Conservation (phyloP, 805 yeast genomes). For the Ogataea saltuana region DNA sequence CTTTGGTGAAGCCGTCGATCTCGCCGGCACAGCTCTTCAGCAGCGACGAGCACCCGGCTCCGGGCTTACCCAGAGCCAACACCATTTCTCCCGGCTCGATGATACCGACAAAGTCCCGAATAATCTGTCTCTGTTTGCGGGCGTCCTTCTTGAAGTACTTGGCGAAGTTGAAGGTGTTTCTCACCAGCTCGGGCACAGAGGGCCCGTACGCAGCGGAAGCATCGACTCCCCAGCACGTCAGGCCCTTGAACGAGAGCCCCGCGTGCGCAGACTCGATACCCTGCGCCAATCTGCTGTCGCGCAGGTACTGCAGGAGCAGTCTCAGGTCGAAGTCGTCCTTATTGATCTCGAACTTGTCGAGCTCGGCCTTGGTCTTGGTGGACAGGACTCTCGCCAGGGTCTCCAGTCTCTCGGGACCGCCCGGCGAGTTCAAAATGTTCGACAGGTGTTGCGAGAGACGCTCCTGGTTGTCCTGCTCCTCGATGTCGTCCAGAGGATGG, state of each 20-base stretch:
- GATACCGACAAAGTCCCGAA: slow-evolving; percentile 44
- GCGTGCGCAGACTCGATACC: slow-evolving; percentile 50
- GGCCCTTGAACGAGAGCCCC: slow-evolving; percentile 49
- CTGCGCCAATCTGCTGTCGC: slow-evolving; percentile 40
- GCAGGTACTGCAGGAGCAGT: slow-evolving; percentile 42
- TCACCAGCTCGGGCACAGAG: slow-evolving; percentile 44
- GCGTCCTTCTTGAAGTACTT: slow-evolving; percentile 35
- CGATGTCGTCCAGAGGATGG: slow-evolving; percentile 27
- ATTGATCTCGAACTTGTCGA: slow-evolving; percentile 46
- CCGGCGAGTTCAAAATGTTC: slow-evolving; percentile 27
- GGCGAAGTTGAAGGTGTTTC: slow-evolving; percentile 35
- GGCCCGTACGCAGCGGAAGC: slow-evolving; percentile 55
- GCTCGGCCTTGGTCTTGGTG: slow-evolving; percentile 47
- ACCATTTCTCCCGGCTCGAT: slow-evolving; percentile 64
- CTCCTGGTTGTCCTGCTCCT: slow-evolving; percentile 28
- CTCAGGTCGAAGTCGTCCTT: slow-evolving; percentile 48
- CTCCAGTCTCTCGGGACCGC: slow-evolving; percentile 40
- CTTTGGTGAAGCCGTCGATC: slow-evolving; percentile 43
- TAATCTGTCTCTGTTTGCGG: slow-evolving; percentile 38
- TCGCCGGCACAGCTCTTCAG: slow-evolving; percentile 63
- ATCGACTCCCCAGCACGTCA: slow-evolving; percentile 51
- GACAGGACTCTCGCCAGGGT: slow-evolving; percentile 53
- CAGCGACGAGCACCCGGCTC: slow-evolving; percentile 78
- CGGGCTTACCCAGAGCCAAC: slow-evolving; percentile 71
- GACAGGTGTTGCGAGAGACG: slow-evolving; percentile 31